Evolutionary conservation across 1,284 basidiomycete genomes (phyloP).

Genomic region (Apiotrichum sp.): DNA sequence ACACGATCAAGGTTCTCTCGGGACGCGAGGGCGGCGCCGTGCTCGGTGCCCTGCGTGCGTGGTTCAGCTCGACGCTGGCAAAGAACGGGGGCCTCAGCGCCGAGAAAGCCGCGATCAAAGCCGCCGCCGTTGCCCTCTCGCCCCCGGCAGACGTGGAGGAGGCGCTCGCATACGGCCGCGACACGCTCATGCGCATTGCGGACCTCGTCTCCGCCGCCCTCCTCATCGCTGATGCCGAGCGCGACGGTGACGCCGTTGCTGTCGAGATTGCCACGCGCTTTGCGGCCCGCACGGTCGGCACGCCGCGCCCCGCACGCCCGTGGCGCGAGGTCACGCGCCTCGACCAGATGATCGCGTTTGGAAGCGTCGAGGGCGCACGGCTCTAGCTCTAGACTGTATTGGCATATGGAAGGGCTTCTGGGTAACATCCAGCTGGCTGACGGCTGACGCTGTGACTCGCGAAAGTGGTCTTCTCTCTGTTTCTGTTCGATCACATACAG

Average conservation of each 20-base stretch:
- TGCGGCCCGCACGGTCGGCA: not conserved
- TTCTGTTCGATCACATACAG: too few relatives aligned
- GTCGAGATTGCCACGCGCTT: constrained; percentile 12
- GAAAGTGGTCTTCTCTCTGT: too few relatives aligned
- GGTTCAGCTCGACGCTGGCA: constrained; percentile 2
- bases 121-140: not conserved
- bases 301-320: not conserved
- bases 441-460: too few relatives aligned
- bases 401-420: too few relatives aligned
- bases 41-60: constrained; percentile 1
- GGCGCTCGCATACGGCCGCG: constrained; percentile 7
- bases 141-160: constrained; percentile 10
- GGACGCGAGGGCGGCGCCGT: constrained; percentile 1
- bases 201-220: constrained; percentile 10
- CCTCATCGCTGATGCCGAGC: constrained; percentile 14
- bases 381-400: too few relatives aligned
- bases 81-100: not conserved
- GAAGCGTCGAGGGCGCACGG: not conserved
- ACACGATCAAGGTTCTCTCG: constrained; percentile 17
- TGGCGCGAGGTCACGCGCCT: constrained; percentile 3
- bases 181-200: constrained; percentile 4
- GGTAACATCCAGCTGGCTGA: too few relatives aligned
- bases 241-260: constrained; percentile 8
- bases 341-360: constrained; percentile 16
- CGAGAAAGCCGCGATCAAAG: constrained; percentile 2